A percentile compares a stretch with the other conserved stretches of the same genome.
Evolutionary conservation across 768 basidiomycete genomes (phyloP).

Genomic region (Kwoniella botswanensis): DNA sequence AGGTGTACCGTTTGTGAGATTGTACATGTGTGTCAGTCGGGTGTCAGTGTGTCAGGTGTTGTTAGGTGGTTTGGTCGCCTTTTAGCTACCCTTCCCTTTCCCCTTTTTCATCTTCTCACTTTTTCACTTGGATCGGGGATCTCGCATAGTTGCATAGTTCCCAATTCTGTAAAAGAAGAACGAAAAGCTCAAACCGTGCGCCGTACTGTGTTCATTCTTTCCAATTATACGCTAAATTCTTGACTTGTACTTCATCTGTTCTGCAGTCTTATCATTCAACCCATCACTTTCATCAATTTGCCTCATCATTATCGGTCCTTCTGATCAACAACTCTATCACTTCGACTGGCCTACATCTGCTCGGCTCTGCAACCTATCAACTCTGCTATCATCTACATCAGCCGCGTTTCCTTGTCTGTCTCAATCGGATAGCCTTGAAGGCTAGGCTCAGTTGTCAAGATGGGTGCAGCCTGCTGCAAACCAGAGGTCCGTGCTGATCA

Average conservation of each 20-base stretch:
- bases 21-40: neutral
- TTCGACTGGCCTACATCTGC: no score
- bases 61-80: neutral
- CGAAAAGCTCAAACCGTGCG: neutral
- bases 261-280: neutral
- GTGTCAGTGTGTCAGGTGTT: neutral
- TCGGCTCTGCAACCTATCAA: neutral
- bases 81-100: neutral
- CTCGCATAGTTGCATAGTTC: neutral
- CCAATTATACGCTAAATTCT: no score
- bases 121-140: neutral
- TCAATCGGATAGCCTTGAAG: neutral
- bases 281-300: neutral
- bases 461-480: constrained; percentile 87
- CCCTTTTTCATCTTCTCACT: neutral
- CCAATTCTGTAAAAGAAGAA: neutral
- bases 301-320: neutral
- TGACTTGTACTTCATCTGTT: neutral
- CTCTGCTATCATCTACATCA: neutral
- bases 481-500: constrained; percentile 65
- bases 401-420: neutral
- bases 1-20: neutral
- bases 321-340: neutral
- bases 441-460: constrained; percentile 50
- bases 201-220: neutral